Conservation (phyloP, 305 asterid species). For the Fraxinus sp. region DNA sequence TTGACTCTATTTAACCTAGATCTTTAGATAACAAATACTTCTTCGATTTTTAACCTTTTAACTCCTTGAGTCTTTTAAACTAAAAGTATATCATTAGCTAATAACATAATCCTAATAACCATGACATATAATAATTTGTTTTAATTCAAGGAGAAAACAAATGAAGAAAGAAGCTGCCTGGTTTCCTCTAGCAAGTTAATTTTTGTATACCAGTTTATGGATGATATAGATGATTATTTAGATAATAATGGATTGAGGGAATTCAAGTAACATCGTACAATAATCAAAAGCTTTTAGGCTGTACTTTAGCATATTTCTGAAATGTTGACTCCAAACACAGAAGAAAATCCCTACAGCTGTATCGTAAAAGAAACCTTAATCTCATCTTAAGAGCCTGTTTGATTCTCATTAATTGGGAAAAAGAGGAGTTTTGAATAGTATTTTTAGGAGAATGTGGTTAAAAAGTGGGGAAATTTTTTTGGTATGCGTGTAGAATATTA, state of each 20-base stretch:
- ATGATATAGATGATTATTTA: not conserved
- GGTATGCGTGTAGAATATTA: not conserved
- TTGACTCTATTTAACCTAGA: not conserved
- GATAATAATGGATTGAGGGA: not conserved
- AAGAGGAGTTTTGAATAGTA: not conserved
- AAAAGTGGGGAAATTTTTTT: not conserved
- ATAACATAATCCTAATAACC: not conserved
- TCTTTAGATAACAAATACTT: not conserved
- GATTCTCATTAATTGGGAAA: not conserved
- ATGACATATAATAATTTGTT: not conserved
- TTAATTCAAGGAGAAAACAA: not conserved
- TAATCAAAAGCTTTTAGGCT: not conserved
- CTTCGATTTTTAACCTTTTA: not conserved
- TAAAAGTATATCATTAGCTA: not conserved
- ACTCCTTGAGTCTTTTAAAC: not conserved
- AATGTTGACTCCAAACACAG: not conserved
- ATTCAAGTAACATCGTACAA: not conserved
- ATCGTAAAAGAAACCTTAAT: not conserved
- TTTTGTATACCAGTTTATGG: not conserved
- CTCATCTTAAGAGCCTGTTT: not conserved
- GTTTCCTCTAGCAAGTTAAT: not conserved
- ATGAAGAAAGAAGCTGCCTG: not conserved
- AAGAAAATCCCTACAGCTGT: not conserved
- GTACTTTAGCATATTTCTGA: not conserved
- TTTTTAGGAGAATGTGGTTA: not conserved